Evolutionary conservation across 2,329 filamentous ascomycete genomes (phyloP).

Genomic region (Capronia epimyces): DNA sequence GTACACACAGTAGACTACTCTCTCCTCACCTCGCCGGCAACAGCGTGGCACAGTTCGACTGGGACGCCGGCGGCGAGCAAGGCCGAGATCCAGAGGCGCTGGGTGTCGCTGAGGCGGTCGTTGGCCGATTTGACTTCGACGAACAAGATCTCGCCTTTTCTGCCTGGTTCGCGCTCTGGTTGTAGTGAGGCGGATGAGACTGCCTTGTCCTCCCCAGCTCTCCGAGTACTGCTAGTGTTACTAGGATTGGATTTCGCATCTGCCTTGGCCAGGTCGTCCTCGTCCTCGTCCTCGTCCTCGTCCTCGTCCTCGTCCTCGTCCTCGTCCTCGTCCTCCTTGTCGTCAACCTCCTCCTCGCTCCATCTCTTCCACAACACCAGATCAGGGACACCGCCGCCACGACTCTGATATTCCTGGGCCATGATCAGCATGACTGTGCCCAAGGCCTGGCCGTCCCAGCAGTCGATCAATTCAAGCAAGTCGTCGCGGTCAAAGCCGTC

Average conservation of each 20-base stretch:
- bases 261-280: no score
- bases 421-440: slow-evolving; percentile 86
- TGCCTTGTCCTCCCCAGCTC: slow-evolving; percentile 29
- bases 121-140: slow-evolving; percentile 77
- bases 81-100: slow-evolving; percentile 94
- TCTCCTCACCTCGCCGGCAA: slow-evolving; percentile 43
- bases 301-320: no score
- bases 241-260: no score
- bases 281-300: no score
- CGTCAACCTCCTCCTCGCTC: background rate
- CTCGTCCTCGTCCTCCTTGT: background rate
- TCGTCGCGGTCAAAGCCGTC: slow-evolving; percentile 68
- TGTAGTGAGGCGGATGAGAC: no score
- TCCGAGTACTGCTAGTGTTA: no score
- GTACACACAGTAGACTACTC: background rate
- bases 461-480: slow-evolving; percentile 68
- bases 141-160: slow-evolving; percentile 64
- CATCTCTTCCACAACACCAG: slow-evolving; percentile 72
- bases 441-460: slow-evolving; percentile 74
- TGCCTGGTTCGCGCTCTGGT: no score
- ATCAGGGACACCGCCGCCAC: slow-evolving; percentile 86
- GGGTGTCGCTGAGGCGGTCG: slow-evolving; percentile 90
- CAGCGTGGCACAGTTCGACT: slow-evolving; percentile 72
- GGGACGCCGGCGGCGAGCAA: slow-evolving; percentile 75
- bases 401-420: slow-evolving; percentile 85